Base-by-base conservation (phyloP, 176 grass and related monocot species). In the Poa pratensis region DNA sequence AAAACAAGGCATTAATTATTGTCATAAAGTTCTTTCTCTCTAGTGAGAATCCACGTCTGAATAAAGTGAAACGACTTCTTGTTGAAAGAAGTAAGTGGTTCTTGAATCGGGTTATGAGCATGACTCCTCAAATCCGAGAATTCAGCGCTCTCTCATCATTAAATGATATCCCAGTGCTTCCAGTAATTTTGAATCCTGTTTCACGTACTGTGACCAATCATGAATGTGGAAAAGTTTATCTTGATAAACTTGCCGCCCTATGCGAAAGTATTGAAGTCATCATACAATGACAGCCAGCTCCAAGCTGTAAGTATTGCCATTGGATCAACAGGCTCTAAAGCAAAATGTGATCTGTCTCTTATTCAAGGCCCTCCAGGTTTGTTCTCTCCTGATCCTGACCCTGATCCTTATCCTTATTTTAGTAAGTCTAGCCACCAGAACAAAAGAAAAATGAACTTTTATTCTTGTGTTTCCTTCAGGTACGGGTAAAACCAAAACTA, bases 341-440 rank as follows among this genome's bases (percentile, higher is more conserved):
- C 73, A 78, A 86, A 88, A 49, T 93, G 89, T 83, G 92, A 97
- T 40, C 77, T 97, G 28, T 95, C 96, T 63, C 89, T 98, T 89
- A 95, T 98, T 76, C 96, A 98, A 83, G 96, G 96, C 32, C 96
- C 96, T 92, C 96, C 96, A 90, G 96, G 93, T 98, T 85, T 80
- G 85, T 74, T n/a, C 34, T 70, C 49, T 88, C 35, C 58, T 24
- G 57, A 59, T 63, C 1, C 34, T 35, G 34, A 40, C 1, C 39
- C 39, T 42, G 39, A 42, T 7, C 14, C 62, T 24, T 20, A 73
- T 82, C 15, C 18, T 74, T 46, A 43, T 66, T 52, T 55, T 49
- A 79, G 27, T 27, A 80, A 71, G 40, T 80, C 14, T 11, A 78
- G 55, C 34, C 19, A 63, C 51, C 23, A 82, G 18, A 69, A 53